Conservation (phyloP, 371 early-diverging fungal genomes). For the Globomyces sp. region DNA sequence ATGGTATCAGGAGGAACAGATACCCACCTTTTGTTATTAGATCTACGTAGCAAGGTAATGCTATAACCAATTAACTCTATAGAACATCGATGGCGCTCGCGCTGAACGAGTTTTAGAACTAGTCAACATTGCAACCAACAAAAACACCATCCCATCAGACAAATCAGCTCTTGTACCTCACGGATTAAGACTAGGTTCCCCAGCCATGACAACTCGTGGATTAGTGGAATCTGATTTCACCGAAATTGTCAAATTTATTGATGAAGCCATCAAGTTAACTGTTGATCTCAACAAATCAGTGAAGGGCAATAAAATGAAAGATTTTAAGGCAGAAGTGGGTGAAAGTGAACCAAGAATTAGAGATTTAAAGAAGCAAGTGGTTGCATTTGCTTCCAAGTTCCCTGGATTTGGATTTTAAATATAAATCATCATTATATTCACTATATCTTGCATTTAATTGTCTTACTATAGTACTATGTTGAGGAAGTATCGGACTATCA, state of each 20-base stretch:
- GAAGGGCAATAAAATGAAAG: conserved; percentile 65
- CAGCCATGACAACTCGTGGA: conserved; percentile 98
- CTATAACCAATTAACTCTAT: not conserved
- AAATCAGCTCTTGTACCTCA: conserved; percentile 92
- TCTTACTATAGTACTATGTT: too few species aligned
- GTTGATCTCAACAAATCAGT: conserved; percentile 28
- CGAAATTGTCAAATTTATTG: conserved; percentile 80
- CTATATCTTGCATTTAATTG: too few species aligned
- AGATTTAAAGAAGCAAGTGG: conserved; percentile 63
- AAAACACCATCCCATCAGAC: conserved; percentile 98
- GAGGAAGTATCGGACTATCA: too few species aligned
- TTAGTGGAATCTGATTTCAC: conserved; percentile 85
- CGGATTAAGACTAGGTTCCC: conserved; percentile 89
- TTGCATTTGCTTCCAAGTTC: conserved; percentile 64
- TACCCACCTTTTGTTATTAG: conserved; percentile 87
- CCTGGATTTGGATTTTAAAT: conserved; percentile 68
- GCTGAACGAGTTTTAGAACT: conserved; percentile 92
- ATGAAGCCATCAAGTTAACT: conserved; percentile 50
- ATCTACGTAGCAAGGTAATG: conserved; percentile 76
- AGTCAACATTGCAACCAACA: conserved; percentile 96
- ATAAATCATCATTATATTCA: conserved; percentile 13
- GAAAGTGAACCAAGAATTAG: conserved; percentile 55
- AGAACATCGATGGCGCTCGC: conserved; percentile 88
- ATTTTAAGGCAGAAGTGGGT: conserved; percentile 68
- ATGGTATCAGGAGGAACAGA: conserved; percentile 95